Percentiles rank a stretch among this genome's conserved stretches.
phyloP scores from a whole-genome alignment of 768 basidiomycete species.

The Galerina sulciceps region DNA sequence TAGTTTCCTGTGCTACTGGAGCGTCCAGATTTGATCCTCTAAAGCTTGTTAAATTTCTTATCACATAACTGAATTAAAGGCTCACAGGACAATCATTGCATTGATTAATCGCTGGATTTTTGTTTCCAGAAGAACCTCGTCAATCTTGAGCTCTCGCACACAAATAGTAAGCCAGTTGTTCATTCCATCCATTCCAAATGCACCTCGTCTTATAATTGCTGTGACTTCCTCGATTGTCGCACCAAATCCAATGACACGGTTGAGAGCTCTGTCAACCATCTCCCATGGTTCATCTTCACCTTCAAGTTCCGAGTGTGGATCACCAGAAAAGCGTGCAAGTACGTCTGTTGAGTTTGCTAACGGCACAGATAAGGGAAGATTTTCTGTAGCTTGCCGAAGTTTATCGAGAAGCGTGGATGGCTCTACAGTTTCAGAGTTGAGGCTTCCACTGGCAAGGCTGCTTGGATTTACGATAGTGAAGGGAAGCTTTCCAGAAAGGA shows the following conservation, averaged over 20 bases:
- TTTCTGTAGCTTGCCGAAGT: not conserved
- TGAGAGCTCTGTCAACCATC: not conserved
- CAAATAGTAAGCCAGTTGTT: conserved; percentile 3
- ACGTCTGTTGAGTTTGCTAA: not conserved
- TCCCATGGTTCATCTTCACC: not conserved
- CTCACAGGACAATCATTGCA: conserved; percentile 10
- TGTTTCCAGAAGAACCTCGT: conserved; percentile 12
- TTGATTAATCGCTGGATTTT: conserved; percentile 10
- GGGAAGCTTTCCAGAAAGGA: no score
- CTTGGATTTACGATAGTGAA: no score
- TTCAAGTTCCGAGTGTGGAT: not conserved
- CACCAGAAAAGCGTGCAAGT: not conserved
- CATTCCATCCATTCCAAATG: conserved; percentile 12
- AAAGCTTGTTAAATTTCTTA: no score
- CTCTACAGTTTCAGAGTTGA: no score
- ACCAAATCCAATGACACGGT: not conserved
- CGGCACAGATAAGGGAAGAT: not conserved
- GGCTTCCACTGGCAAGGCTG: no score
- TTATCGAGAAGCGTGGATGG: no score
- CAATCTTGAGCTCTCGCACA: conserved; percentile 9
- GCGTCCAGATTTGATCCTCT: no score
- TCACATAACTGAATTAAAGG: not conserved
- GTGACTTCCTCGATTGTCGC: not conserved
- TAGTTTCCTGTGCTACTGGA: no score
- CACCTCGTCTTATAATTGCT: not conserved